A percentile compares a stretch with the other conserved stretches of the same genome.
Conservation (phyloP, 2,329 filamentous ascomycete species). For the Ramularia collo-cygni region DNA sequence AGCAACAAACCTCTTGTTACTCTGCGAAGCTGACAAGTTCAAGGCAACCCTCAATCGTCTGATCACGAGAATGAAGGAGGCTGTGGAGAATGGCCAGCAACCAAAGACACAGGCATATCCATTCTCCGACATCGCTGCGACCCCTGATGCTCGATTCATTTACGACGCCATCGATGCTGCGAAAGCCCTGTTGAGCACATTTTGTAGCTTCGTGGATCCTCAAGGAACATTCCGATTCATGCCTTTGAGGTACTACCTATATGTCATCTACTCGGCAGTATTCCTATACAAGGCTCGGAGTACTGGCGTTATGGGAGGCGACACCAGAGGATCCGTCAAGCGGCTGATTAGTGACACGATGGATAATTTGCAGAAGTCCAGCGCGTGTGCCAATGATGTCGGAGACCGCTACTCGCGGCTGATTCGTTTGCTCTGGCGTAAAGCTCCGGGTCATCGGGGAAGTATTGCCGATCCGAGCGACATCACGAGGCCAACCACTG, state of each 20-base stretch:
- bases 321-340: conserved; percentile 50
- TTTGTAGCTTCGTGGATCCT: conserved; percentile 55
- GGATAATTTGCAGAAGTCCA: conserved; percentile 52
- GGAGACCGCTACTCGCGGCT: conserved; percentile 56
- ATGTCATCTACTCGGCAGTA: conserved; percentile 56
- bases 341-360: conserved; percentile 54
- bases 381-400: conserved; percentile 51
- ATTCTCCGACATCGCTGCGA: conserved; percentile 43
- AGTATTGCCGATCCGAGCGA: conserved; percentile 19
- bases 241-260: conserved; percentile 58
- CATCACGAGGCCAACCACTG: conserved; percentile 13
- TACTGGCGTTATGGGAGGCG: conserved; percentile 52
- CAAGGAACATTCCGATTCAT: conserved; percentile 55
- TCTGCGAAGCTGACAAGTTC: conserved; percentile 31
- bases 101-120: conserved; percentile 18
- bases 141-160: conserved; percentile 59
- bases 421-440: conserved; percentile 54
- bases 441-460: conserved; percentile 20
- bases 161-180: conserved; percentile 60
- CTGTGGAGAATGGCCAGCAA: conserved; percentile 20
- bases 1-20: conserved; percentile 27
- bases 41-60: conserved; percentile 28
- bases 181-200: conserved; percentile 53
- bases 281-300: conserved; percentile 59
- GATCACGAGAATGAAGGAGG: conserved; percentile 20